Base-by-base conservation (phyloP, 2,329 filamentous ascomycete genomes). In the Colletotrichum falcatum region DNA sequence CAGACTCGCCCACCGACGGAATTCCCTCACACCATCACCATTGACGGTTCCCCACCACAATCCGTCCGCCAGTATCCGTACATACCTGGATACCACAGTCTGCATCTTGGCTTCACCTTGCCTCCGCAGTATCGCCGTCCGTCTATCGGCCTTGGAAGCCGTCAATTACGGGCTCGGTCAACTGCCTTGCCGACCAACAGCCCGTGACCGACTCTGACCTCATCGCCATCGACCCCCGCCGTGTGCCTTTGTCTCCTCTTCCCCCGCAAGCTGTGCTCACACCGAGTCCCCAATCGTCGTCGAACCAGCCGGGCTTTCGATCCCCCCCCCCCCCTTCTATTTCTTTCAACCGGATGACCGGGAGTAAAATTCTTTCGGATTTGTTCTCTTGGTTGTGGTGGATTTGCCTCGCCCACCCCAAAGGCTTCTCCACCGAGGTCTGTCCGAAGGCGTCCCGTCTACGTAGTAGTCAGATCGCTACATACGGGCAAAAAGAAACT, bases 21-120 rank as follows among this genome's bases (percentile, higher is more conserved):
- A 66, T 59, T 70, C 56, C 67, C 67, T 70, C 67, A 70, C 67
- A 70, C 67, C 67, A 46, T 70, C 67, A 62, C 49, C 35, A 44
- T 39, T 26, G 51, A 62, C 51, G 20, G n/a, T 58, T 42, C 67
- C 53, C 67, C 67, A 70, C 64, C 64, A 58, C 16, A 39, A 46
- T 30, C 44, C 44, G 58, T 12, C 42, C 42, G 42, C 51, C 35
- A n/a, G 44, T 58, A 58, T 59, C 48, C 59, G 23, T 26, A 18
- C 56, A 37, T 63, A 62, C 11, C 12, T 5, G 4, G 37, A 62
- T 62, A 39, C 56, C 35, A 51, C 53, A 61, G 18, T 58, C 53
- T 42, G 51, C 44, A 48, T 51, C 42, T 28, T 35, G 33, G 63
- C 64, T 16, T 66, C 54, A 51, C 58, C 55, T 66, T 70, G 56